Evolutionary conservation across 768 basidiomycete genomes (phyloP).

Genomic region (Pleurotus salmoneostramineus): DNA sequence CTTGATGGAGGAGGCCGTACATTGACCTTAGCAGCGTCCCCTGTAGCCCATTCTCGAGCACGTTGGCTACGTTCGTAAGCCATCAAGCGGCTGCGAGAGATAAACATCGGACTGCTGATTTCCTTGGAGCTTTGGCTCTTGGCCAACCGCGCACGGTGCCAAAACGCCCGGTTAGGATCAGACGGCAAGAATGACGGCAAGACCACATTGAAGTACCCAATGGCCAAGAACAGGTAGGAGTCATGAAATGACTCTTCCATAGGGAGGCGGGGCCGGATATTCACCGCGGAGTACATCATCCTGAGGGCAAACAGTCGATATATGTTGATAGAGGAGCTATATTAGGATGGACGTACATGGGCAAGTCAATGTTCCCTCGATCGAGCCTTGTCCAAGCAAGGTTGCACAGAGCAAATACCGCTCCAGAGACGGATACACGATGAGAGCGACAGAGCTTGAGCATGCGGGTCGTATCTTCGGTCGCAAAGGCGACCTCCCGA

Average conservation of each 20-base stretch:
- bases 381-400: conserved; percentile 64
- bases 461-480: conserved; percentile 54
- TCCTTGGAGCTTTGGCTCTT: conserved; percentile 65
- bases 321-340: not conserved
- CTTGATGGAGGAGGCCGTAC: conserved; percentile 27
- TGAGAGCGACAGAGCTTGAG: conserved; percentile 67
- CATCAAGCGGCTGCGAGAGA: conserved; percentile 62
- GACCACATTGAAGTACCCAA: conserved; percentile 79
- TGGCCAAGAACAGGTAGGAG: conserved; percentile 79
- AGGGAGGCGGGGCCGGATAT: conserved; percentile 60
- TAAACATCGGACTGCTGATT: conserved; percentile 58
- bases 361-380: conserved; percentile 39
- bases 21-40: conserved; percentile 63
- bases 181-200: conserved; percentile 73
- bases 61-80: conserved; percentile 56
- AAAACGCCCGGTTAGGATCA: conserved; percentile 49
- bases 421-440: conserved; percentile 72
- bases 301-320: conserved; percentile 21
- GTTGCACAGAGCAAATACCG: conserved; percentile 73
- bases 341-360: too few species aligned
- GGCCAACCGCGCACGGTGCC: conserved; percentile 68
- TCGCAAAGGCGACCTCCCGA: conserved; percentile 59
- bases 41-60: conserved; percentile 65
- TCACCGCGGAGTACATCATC: conserved; percentile 86
- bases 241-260: conserved; percentile 39